A percentile compares a stretch with the other conserved stretches of the same genome.
phyloP scores from a whole-genome alignment of 768 basidiomycete genomes.

The Baorangia bicolor region DNA sequence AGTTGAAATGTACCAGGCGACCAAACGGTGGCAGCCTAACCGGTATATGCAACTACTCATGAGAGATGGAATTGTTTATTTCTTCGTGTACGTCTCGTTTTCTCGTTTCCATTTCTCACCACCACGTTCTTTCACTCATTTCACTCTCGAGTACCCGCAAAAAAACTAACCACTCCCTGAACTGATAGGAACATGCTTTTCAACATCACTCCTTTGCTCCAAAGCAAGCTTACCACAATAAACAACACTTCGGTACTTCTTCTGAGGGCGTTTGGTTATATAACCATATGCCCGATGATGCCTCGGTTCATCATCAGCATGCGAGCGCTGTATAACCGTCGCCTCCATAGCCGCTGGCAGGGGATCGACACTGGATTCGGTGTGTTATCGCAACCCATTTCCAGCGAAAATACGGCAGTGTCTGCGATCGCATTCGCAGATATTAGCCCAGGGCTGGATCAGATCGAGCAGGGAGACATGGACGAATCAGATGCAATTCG shows the following conservation, averaged over 20 bases:
- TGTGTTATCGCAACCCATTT: neutral
- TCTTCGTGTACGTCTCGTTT: neutral
- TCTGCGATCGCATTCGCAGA: neutral
- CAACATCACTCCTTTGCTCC: neutral
- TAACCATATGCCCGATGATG: neutral
- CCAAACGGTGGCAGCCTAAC: too few species aligned
- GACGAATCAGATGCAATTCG: neutral
- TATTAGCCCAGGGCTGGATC: neutral
- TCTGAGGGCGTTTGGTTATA: neutral
- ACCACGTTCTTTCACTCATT: neutral
- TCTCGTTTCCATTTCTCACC: neutral
- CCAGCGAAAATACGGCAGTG: neutral
- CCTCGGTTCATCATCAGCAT: conserved; percentile 1
- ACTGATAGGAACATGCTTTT: neutral
- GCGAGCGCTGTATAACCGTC: neutral
- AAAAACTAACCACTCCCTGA: neutral
- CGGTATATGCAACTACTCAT: too few species aligned
- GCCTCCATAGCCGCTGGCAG: neutral
- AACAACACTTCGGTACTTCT: neutral
- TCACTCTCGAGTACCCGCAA: neutral
- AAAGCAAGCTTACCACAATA: neutral
- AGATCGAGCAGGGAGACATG: neutral
- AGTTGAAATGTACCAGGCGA: too few species aligned
- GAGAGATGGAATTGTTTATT: neutral
- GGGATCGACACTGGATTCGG: conserved; percentile 1